A percentile compares a stretch with the other conserved stretches of the same genome.
Conservation (phyloP, 2,329 filamentous ascomycete genomes). For the Grosmannia huntii region DNA sequence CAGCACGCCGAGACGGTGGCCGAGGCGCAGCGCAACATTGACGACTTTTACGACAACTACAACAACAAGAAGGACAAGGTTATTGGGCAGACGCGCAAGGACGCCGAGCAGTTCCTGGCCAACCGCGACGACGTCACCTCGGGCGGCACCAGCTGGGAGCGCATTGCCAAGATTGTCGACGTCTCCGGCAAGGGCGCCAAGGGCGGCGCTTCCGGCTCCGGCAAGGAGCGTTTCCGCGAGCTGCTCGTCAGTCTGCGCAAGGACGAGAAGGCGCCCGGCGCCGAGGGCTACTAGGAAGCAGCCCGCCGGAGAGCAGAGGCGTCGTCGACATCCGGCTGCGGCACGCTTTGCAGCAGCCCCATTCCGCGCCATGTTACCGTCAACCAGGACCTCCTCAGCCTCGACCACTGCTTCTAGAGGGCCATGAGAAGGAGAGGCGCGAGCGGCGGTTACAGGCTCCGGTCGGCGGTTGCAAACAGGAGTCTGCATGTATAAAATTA, state of each 20-base stretch:
- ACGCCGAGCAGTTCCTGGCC: constrained; percentile 84
- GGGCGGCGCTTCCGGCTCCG: constrained; percentile 77
- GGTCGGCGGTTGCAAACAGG: not conserved
- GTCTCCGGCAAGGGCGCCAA: constrained; percentile 83
- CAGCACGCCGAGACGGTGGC: constrained; percentile 78
- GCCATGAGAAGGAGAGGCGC: not conserved
- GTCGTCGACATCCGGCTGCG: not conserved
- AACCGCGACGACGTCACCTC: constrained; percentile 85
- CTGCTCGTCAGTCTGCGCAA: constrained; percentile 77
- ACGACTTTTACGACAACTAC: constrained; percentile 99
- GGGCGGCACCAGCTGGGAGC: constrained; percentile 95
- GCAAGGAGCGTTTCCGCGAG: constrained; percentile 94
- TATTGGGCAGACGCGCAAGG: constrained; percentile 74
- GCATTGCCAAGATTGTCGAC: constrained; percentile 95
- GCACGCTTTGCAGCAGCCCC: not conserved
- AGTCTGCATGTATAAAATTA: not conserved
- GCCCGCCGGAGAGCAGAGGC: constrained; percentile 6
- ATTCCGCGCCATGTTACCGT: not conserved
- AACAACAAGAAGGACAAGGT: constrained; percentile 96
- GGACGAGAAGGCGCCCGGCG: constrained; percentile 73
- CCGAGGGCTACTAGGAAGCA: constrained; percentile 43
- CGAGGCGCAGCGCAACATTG: constrained; percentile 86
- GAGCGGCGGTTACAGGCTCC: not conserved
- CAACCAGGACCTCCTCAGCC: not conserved
- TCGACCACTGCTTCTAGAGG: not conserved